Evolutionary conservation across 129 eudicot species (phyloP).

Genomic region (Artemisia annua): DNA sequence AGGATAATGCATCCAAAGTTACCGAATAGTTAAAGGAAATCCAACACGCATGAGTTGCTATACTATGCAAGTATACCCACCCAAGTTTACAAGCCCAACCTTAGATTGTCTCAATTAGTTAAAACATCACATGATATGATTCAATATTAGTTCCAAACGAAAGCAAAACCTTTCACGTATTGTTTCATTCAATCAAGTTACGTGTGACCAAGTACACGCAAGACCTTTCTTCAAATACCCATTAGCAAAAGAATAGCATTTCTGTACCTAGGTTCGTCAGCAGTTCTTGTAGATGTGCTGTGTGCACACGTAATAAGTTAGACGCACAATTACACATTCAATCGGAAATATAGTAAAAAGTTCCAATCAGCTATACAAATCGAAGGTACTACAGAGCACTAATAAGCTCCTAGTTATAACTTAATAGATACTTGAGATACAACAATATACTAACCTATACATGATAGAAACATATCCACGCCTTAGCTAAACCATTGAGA

Average conservation of each 20-base stretch:
- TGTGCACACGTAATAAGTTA: neutral
- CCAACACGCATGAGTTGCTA: neutral
- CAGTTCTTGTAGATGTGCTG: neutral
- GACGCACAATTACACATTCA: neutral
- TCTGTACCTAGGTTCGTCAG: neutral
- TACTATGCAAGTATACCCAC: neutral
- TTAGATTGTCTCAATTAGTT: slow-evolving; percentile 5
- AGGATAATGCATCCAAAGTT: too few relatives aligned
- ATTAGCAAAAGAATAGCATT: neutral
- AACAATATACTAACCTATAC: slow-evolving; percentile 2
- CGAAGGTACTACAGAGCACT: slow-evolving; percentile 11
- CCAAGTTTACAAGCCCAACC: slow-evolving; percentile 6
- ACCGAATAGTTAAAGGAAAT: neutral
- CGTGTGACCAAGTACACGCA: neutral
- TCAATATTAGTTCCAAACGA: neutral
- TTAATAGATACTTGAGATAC: slow-evolving; percentile 1
- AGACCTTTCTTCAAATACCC: neutral
- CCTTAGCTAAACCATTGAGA: slow-evolving; percentile 5
- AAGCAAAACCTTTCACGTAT: neutral
- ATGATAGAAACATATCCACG: slow-evolving; percentile 1
- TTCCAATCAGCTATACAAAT: slow-evolving; percentile 17
- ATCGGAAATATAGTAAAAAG: neutral
- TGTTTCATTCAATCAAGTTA: neutral
- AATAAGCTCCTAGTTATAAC: neutral
- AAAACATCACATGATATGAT: neutral